Conservation (phyloP, 192 early-diverging fungal genomes). For the Coemansia sp. region DNA sequence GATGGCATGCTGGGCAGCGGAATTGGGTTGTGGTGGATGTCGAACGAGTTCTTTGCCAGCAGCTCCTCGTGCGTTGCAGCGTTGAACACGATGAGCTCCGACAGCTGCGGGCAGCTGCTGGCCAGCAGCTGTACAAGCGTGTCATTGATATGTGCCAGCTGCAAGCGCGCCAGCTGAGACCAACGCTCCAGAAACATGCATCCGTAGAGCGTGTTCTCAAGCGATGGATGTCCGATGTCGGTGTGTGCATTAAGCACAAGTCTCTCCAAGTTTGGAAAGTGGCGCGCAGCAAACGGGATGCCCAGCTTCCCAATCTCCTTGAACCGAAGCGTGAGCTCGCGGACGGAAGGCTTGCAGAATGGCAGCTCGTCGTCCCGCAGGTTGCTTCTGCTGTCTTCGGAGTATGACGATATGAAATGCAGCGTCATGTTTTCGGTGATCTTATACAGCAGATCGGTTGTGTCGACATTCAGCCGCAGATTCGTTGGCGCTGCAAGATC, state of each 20-base stretch:
- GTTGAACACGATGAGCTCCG: constrained; percentile 52
- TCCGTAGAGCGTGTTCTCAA: constrained; percentile 54
- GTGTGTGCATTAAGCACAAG: constrained; percentile 43
- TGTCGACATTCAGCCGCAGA: constrained; percentile 50
- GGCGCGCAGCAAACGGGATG: constrained; percentile 52
- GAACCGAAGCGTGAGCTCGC: constrained; percentile 51
- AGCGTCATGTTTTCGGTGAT: constrained; percentile 49
- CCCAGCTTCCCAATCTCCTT: constrained; percentile 54
- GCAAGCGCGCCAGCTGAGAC: constrained; percentile 31
- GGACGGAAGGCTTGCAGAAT: constrained; percentile 52
- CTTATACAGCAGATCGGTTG: constrained; percentile 53
- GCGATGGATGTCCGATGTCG: constrained; percentile 49
- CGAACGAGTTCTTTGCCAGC: constrained; percentile 52
- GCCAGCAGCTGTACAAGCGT: constrained; percentile 53
- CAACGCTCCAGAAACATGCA: constrained; percentile 55
- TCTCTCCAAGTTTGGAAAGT: constrained; percentile 44
- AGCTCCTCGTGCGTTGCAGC: constrained; percentile 50
- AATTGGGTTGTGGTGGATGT: constrained; percentile 49
- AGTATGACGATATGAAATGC: constrained; percentile 36
- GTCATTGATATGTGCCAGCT: constrained; percentile 54
- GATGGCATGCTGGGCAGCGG: constrained; percentile 48
- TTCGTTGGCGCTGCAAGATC: constrained; percentile 46
- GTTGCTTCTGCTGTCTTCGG: constrained; percentile 11
- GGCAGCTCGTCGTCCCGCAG: constrained; percentile 27
- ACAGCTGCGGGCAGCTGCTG: constrained; percentile 42